phyloP scores from a whole-genome alignment of 306 rosid species.

The Malus sieversii region DNA sequence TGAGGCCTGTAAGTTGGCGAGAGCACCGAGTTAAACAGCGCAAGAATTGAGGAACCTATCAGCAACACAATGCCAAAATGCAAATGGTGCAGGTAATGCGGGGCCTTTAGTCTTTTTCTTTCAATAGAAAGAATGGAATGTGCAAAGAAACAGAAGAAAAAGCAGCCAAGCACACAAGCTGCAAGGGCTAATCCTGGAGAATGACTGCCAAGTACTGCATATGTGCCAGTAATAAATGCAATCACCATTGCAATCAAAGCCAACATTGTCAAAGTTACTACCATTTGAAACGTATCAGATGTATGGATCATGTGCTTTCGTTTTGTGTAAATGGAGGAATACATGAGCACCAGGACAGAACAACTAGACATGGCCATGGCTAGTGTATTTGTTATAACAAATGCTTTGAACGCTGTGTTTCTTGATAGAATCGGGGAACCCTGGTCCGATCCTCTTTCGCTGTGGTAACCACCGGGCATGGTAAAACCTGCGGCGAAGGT shows the following conservation, averaged over 20 bases:
- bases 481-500: not conserved
- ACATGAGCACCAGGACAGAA: not conserved
- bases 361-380: not conserved
- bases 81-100: too few species aligned
- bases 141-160: not conserved
- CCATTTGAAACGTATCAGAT: not conserved
- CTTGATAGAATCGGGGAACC: not conserved
- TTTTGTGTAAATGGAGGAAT: too few species aligned
- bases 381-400: not conserved
- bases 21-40: too few species aligned
- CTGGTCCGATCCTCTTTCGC: not conserved
- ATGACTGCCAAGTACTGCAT: not conserved
- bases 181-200: not conserved
- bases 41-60: fast-evolving
- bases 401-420: not conserved
- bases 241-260: not conserved
- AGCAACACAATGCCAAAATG: too few species aligned
- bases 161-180: not conserved
- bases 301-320: fast-evolving
- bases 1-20: too few species aligned
- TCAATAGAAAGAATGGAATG: too few species aligned
- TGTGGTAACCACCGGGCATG: not conserved
- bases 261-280: not conserved
- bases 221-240: not conserved
- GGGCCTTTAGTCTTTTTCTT: too few species aligned